Evolutionary conservation across 2,329 filamentous ascomycete genomes (phyloP).

Genomic region (Rachicladosporium sp.): DNA sequence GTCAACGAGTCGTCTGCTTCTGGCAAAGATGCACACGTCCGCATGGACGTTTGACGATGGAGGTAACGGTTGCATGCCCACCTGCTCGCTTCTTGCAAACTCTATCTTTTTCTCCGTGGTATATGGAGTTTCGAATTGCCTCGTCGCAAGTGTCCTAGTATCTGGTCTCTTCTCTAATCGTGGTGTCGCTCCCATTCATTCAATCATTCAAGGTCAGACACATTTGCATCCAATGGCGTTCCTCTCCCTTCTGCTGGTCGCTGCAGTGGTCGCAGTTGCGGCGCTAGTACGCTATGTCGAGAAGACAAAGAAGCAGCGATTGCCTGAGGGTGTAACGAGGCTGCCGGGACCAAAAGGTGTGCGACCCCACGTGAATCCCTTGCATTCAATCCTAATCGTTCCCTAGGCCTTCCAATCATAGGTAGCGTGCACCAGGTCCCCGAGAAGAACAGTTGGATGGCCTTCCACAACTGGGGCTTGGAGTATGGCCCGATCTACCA

Average conservation of each 20-base stretch:
- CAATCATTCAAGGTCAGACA: too few relatives aligned
- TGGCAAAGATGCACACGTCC: too few relatives aligned
- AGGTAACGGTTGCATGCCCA: too few relatives aligned
- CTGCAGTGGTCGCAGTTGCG: conserved; percentile 18
- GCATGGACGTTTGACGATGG: too few relatives aligned
- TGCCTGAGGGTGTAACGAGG: conserved; percentile 8
- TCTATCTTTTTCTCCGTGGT: too few relatives aligned
- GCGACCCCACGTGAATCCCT: not conserved
- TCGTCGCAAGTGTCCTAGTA: too few relatives aligned
- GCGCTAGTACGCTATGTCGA: conserved; percentile 10
- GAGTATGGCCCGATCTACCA: conserved; percentile 32
- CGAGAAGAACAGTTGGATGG: conserved; percentile 32
- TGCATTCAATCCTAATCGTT: not conserved
- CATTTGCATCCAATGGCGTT: conserved; percentile 9
- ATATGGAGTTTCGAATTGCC: too few relatives aligned
- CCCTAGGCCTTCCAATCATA: conserved; percentile 29
- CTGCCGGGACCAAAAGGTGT: conserved; percentile 16
- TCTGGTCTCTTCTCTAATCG: too few relatives aligned
- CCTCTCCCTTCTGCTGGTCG: conserved; percentile 9
- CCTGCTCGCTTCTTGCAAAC: too few relatives aligned
- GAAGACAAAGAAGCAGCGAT: conserved; percentile 5
- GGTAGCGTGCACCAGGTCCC: conserved; percentile 32
- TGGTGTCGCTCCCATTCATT: too few relatives aligned
- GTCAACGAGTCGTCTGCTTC: too few relatives aligned
- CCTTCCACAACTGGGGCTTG: conserved; percentile 32